phyloP scores from a whole-genome alignment of 1,139 yeast species.

The Spathaspora jeffriesii region DNA sequence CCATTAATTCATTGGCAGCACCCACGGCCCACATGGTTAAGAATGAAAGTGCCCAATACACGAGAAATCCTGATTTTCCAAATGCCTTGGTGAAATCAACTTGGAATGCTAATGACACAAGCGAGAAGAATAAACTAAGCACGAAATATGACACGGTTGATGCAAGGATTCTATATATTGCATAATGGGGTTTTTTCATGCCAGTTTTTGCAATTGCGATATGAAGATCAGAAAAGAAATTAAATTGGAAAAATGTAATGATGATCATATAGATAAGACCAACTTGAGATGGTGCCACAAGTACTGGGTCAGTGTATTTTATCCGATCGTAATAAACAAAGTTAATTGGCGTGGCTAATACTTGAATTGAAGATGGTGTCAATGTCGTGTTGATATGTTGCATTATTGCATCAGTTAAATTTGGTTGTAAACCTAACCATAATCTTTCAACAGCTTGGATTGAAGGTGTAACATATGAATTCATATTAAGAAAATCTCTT shows the following conservation, averaged over 20 bases:
- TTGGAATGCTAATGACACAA: conserved; percentile 45
- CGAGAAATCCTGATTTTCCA: conserved; percentile 43
- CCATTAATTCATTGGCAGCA: conserved; percentile 36
- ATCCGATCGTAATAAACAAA: conserved; percentile 46
- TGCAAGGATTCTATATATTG: conserved; percentile 30
- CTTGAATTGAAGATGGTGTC: conserved; percentile 14
- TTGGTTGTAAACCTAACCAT: conserved; percentile 10
- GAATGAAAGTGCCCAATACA: conserved; percentile 42
- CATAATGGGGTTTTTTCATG: conserved; percentile 28
- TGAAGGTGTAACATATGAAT: conserved; percentile 8
- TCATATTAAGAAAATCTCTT: conserved; percentile 25
- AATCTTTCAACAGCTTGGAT: conserved; percentile 5
- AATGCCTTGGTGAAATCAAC: conserved; percentile 39
- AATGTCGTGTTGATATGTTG: conserved; percentile 14
- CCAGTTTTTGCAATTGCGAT: conserved; percentile 37
- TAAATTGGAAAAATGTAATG: conserved; percentile 59
- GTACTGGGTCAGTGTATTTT: conserved; percentile 50
- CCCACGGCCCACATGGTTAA: conserved; percentile 46
- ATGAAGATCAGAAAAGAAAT: conserved; percentile 59
- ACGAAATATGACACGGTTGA: conserved; percentile 33
- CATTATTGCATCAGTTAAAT: conserved; percentile 6
- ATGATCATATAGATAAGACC: conserved; percentile 77
- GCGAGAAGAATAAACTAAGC: conserved; percentile 36
- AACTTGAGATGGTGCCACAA: conserved; percentile 68
- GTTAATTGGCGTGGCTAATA: conserved; percentile 34